Evolutionary conservation across 225 moss, liverwort and hornwort species (phyloP).

Genomic region (Anthoceros angustus): DNA sequence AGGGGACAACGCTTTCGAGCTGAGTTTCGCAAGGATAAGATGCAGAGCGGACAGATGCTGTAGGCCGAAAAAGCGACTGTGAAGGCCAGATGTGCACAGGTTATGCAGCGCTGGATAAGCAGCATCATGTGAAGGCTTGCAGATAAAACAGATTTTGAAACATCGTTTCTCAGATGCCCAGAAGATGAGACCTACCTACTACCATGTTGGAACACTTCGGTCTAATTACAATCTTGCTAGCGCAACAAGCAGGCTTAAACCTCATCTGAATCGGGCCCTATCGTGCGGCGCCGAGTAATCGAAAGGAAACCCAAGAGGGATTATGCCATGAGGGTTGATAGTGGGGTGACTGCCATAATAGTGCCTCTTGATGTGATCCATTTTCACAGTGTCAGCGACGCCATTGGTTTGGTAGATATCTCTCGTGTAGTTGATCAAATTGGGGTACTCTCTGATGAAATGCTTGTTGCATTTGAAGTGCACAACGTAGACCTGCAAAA

Average conservation of each 20-base stretch:
- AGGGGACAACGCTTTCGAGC: too few species aligned
- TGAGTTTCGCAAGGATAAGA: too few species aligned
- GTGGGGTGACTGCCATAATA: constrained; percentile 77
- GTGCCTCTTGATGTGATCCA: constrained; percentile 67
- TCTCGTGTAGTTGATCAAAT: constrained; percentile 72
- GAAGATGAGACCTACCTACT: too few species aligned
- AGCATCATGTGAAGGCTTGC: too few species aligned
- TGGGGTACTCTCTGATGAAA: constrained; percentile 62
- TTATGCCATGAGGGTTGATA: constrained; percentile 46
- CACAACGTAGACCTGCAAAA: constrained; percentile 55
- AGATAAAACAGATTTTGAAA: too few species aligned
- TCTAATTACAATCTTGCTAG: too few species aligned
- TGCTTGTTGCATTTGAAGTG: constrained; percentile 74
- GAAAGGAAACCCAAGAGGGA: constrained; percentile 34
- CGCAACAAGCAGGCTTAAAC: background rate
- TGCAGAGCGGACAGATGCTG: too few species aligned
- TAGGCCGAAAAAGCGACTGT: too few species aligned
- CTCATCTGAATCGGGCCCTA: constrained; percentile 35
- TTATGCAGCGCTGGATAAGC: too few species aligned
- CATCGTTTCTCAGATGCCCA: too few species aligned
- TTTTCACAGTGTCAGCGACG: constrained; percentile 51
- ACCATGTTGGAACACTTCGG: too few species aligned
- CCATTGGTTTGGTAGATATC: constrained; percentile 53
- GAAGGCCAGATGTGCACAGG: too few species aligned
- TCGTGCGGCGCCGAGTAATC: constrained; percentile 53